These are phyloP conservation scores for Parachlorella kessleri DNA, from an alignment of 139 green algal genomes.

Conservation along the genomic window DNA sequence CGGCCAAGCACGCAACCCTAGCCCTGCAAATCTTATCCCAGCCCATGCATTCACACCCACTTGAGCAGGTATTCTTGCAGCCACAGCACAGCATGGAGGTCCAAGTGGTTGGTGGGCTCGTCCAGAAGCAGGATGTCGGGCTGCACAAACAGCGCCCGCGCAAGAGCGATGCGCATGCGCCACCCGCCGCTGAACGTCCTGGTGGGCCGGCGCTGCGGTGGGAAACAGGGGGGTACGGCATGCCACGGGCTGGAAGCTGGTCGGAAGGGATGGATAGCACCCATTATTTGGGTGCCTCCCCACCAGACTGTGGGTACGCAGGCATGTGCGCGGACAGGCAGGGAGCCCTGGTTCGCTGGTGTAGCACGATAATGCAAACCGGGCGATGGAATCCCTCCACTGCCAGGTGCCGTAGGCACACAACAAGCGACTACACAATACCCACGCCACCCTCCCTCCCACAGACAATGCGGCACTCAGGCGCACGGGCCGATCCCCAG, in stretches of 20 bases:
- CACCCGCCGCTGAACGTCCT: slow-evolving; percentile 81
- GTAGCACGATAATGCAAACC: too few species aligned
- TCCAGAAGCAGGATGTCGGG: slow-evolving; percentile 90
- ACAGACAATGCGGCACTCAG: too few species aligned
- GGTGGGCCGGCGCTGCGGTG: slow-evolving; percentile 56
- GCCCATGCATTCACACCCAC: slow-evolving; percentile 6
- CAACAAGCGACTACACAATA: too few species aligned
- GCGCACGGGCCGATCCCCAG: too few species aligned
- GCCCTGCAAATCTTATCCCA: not conserved
- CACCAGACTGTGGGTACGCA: too few species aligned
- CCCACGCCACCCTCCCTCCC: too few species aligned
- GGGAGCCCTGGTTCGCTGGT: too few species aligned
- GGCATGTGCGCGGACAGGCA: too few species aligned
- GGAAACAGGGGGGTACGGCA: not conserved
- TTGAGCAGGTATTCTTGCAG: slow-evolving; percentile 65
- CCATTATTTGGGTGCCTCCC: too few species aligned
- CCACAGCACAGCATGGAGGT: slow-evolving; percentile 85
- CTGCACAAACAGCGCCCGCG: slow-evolving; percentile 76
- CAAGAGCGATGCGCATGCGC: slow-evolving; percentile 83
- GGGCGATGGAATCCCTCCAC: too few species aligned
- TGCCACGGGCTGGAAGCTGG: not conserved
- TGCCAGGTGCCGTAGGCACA: too few species aligned
- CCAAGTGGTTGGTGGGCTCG: slow-evolving; percentile 86
- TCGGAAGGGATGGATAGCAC: not conserved
- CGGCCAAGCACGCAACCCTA: not conserved